Conservation (phyloP, 345 rosid species). For the Hibiscus mutabilis region DNA sequence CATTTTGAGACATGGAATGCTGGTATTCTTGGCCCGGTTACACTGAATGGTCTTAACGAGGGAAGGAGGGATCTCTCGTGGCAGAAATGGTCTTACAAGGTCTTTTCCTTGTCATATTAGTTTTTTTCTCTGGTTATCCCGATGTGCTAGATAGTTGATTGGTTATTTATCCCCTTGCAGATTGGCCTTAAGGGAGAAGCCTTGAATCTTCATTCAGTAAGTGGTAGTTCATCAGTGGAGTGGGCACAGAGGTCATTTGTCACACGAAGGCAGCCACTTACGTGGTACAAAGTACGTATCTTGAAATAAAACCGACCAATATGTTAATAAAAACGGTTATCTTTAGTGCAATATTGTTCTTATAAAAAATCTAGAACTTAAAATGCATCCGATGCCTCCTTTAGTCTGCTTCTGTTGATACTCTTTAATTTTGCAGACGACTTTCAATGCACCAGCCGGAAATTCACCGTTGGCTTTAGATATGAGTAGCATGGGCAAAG, state of each 20-base stretch:
- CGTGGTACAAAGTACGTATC: constrained; percentile 80
- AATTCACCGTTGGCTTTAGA: constrained; percentile 78
- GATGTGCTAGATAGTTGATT: background rate
- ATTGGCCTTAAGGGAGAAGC: constrained; percentile 95
- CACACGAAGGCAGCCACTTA: constrained; percentile 72
- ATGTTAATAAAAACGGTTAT: background rate
- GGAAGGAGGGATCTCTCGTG: constrained; percentile 86
- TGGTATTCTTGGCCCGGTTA: constrained; percentile 90
- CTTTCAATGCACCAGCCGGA: constrained; percentile 85
- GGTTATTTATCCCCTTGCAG: constrained; percentile 29
- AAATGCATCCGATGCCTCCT: background rate
- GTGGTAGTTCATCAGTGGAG: constrained; percentile 81
- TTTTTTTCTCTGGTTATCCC: background rate
- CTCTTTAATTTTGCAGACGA: constrained; percentile 44
- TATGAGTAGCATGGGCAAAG: constrained; percentile 97
- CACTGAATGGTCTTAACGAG: constrained; percentile 61
- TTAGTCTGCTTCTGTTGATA: constrained; percentile 4
- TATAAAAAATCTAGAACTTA: background rate
- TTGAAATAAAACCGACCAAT: constrained; percentile 1
- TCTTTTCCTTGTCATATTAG: constrained; percentile 19
- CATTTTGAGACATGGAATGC: constrained; percentile 99
- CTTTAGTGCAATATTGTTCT: background rate
- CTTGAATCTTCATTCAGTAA: constrained; percentile 77
- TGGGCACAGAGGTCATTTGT: constrained; percentile 83
- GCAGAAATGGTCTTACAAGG: constrained; percentile 99